Evolutionary conservation across 2,329 filamentous ascomycete genomes (phyloP).

Genomic region (Dryadomyces sulphureus): DNA sequence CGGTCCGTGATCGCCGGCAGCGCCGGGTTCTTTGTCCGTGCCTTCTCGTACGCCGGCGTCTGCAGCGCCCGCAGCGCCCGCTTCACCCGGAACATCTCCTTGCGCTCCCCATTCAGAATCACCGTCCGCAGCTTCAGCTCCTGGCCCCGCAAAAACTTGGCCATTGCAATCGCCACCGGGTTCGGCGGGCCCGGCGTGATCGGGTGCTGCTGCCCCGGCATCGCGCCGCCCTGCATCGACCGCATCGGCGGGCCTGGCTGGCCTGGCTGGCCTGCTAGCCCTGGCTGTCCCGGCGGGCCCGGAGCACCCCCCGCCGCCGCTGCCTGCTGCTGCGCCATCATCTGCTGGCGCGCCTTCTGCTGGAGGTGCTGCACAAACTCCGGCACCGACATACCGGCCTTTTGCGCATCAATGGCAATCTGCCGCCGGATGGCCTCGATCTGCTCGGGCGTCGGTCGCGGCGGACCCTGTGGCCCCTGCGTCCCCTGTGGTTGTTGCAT

Average conservation of each 20-base stretch:
- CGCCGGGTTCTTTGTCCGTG: slow-evolving; percentile 74
- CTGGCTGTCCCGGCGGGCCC: slow-evolving; percentile 11
- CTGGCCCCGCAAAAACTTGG: slow-evolving; percentile 72
- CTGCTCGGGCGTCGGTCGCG: slow-evolving; percentile 63
- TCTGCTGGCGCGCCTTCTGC: slow-evolving; percentile 37
- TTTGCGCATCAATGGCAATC: slow-evolving; percentile 67
- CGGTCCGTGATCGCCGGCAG: slow-evolving; percentile 81
- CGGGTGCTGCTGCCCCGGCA: slow-evolving; percentile 43
- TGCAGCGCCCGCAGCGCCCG: slow-evolving; percentile 82
- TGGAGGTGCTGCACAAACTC: slow-evolving; percentile 65
- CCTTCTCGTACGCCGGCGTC: slow-evolving; percentile 81
- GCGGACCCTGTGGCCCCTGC: slow-evolving; percentile 1
- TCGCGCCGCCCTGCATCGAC: slow-evolving; percentile 4
- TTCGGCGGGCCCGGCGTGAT: slow-evolving; percentile 71
- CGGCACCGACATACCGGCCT: slow-evolving; percentile 69
- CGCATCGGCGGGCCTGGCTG: slow-evolving; percentile 22
- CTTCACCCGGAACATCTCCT: slow-evolving; percentile 98
- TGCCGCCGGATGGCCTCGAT: slow-evolving; percentile 72
- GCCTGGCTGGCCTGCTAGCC: slow-evolving; percentile 27
- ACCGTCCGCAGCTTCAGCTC: slow-evolving; percentile 80
- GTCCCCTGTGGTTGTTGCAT: slow-evolving; percentile 10
- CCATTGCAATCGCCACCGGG: slow-evolving; percentile 75
- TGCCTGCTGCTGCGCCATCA: slow-evolving; percentile 28
- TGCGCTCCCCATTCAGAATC: slow-evolving; percentile 89
- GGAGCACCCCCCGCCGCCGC: slow-evolving; percentile 13